Evolutionary conservation across 164 flowering plant species (phyloP).

Genomic region (Sedum album): DNA sequence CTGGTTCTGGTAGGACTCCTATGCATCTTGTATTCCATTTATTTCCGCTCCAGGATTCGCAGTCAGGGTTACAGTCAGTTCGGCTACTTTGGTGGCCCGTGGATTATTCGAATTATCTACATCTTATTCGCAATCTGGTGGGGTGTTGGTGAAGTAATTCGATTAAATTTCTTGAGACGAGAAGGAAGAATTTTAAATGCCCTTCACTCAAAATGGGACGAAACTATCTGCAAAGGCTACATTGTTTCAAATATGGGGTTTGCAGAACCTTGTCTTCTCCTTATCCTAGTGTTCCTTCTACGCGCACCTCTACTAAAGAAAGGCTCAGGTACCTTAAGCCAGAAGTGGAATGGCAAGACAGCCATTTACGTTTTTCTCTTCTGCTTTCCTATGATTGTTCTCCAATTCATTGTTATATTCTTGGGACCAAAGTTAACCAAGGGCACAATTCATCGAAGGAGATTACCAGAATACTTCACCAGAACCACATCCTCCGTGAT

Average conservation of each 20-base stretch:
- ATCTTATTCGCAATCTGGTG: constrained; percentile 69
- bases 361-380: constrained; percentile 48
- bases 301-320: constrained; percentile 68
- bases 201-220: constrained; percentile 60
- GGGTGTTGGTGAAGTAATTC: constrained; percentile 70
- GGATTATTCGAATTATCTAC: constrained; percentile 66
- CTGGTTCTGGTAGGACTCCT: constrained; percentile 59
- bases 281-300: constrained; percentile 67
- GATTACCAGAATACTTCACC: constrained; percentile 58
- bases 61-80: constrained; percentile 42
- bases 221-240: constrained; percentile 72
- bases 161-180: constrained; percentile 53
- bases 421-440: constrained; percentile 47
- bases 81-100: constrained; percentile 77
- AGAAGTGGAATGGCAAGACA: constrained; percentile 68
- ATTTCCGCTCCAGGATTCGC: constrained; percentile 58
- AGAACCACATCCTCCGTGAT: constrained; percentile 17
- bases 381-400: constrained; percentile 63
- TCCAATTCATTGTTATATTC: constrained; percentile 57
- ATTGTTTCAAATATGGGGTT: constrained; percentile 86
- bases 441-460: constrained; percentile 14
- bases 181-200: constrained; percentile 37
- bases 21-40: constrained; percentile 60
- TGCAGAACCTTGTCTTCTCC: constrained; percentile 93
- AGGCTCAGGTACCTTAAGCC: constrained; percentile 51